A percentile compares a stretch with the other conserved stretches of the same genome.
phyloP scores from a whole-genome alignment of 805 yeast genomes.

The Schizosaccharomyces lindneri region DNA sequence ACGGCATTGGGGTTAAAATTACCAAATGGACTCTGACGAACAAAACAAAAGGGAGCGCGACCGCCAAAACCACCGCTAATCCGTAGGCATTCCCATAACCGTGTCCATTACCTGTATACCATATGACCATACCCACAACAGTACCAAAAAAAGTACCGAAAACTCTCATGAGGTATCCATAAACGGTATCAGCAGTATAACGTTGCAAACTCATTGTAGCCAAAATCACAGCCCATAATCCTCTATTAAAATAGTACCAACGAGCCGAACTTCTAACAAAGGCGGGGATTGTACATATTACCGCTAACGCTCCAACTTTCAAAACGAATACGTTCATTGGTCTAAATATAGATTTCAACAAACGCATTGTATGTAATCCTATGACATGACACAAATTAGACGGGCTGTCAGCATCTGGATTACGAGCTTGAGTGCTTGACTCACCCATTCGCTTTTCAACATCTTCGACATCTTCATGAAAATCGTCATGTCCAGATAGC shows the following conservation, averaged over 20 bases:
- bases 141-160: conserved; percentile 13
- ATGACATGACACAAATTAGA: conserved; percentile 1
- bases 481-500: not conserved
- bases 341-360: not conserved
- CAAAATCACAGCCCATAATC: conserved; percentile 15
- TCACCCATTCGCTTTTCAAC: not conserved
- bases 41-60: conserved; percentile 10
- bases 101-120: conserved; percentile 15
- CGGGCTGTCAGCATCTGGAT: conserved; percentile 5
- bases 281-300: conserved; percentile 9
- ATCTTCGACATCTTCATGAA: not conserved
- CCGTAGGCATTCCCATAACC: conserved; percentile 16
- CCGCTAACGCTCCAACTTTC: conserved; percentile 3
- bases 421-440: not conserved
- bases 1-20: conserved; percentile 12
- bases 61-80: conserved; percentile 12
- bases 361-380: not conserved
- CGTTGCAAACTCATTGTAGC: conserved; percentile 12
- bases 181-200: conserved; percentile 14
- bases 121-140: conserved; percentile 13
- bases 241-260: conserved; percentile 9
- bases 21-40: conserved; percentile 13
- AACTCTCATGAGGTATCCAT: conserved; percentile 11
- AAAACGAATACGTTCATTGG: conserved; percentile 1
- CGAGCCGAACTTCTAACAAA: conserved; percentile 10